A percentile compares a stretch with the other conserved stretches of the same genome.
Evolutionary conservation across 1,284 basidiomycete genomes (phyloP).

Genomic region (Irpex lacteus): DNA sequence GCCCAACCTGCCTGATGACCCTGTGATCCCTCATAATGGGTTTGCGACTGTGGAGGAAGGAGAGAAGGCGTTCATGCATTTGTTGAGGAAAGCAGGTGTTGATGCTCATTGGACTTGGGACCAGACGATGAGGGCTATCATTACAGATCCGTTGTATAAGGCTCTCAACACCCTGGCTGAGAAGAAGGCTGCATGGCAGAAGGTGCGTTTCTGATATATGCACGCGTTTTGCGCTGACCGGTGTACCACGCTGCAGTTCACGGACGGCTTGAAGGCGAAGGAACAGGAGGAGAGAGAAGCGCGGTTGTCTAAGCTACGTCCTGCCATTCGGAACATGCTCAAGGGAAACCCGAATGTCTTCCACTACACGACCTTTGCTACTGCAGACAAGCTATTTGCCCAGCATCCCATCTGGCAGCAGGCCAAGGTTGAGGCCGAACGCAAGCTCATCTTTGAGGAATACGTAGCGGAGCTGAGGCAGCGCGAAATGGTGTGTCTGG

Average conservation of each 20-base stretch:
- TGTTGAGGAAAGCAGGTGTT: conserved; percentile 86
- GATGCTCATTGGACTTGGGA: conserved; percentile 97
- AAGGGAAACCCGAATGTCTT: conserved; percentile 83
- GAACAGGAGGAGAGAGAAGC: conserved; percentile 81
- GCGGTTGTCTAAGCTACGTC: conserved; percentile 78
- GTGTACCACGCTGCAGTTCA: conserved; percentile 51
- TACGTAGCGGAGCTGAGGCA: conserved; percentile 82
- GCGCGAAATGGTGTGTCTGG: conserved; percentile 72
- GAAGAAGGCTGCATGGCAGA: conserved; percentile 92
- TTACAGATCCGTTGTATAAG: conserved; percentile 97
- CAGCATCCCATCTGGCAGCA: conserved; percentile 89
- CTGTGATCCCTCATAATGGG: conserved; percentile 83
- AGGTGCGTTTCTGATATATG: conserved; percentile 44
- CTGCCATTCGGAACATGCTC: conserved; percentile 80
- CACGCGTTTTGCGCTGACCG: conserved; percentile 13
- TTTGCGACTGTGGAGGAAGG: conserved; percentile 87
- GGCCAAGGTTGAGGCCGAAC: conserved; percentile 78
- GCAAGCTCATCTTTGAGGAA: conserved; percentile 85
- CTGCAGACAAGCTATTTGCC: conserved; percentile 79
- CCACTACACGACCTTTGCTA: conserved; percentile 85
- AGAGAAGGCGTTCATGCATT: conserved; percentile 89
- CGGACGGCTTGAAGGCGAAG: conserved; percentile 57
- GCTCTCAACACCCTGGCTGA: conserved; percentile 91
- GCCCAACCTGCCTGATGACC: conserved; percentile 80
- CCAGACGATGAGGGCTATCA: conserved; percentile 94